Evolutionary conservation across 139 green algal species (phyloP).

Genomic region (Limnomonas spitsbergensis): DNA sequence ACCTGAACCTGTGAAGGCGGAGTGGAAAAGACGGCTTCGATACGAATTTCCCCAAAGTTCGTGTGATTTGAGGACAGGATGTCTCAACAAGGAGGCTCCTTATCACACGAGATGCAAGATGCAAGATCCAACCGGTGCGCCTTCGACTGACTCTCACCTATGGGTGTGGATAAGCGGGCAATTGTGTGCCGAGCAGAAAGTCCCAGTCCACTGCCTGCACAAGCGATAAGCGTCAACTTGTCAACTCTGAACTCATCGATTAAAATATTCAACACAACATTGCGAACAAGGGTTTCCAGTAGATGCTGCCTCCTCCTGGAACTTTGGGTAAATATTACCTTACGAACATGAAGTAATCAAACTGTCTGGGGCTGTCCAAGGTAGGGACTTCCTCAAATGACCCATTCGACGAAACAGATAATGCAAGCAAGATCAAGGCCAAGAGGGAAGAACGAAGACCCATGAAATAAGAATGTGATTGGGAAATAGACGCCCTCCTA

Average conservation of each 20-base stretch:
- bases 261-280: background rate
- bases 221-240: background rate
- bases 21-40: background rate
- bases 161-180: slow-evolving; percentile 17
- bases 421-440: background rate
- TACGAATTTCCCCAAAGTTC: slow-evolving; percentile 40
- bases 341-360: slow-evolving; percentile 13
- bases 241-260: background rate
- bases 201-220: slow-evolving; percentile 24
- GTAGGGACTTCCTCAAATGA: background rate
- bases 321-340: background rate
- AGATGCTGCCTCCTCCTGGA: background rate
- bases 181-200: slow-evolving; percentile 22
- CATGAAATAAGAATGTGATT: no score
- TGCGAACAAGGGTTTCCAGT: background rate
- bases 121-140: background rate
- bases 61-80: slow-evolving; percentile 75
- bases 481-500: no score
- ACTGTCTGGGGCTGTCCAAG: background rate
- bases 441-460: background rate
- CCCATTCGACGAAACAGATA: background rate
- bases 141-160: background rate
- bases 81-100: slow-evolving; percentile 56
- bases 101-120: background rate
- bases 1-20: slow-evolving; percentile 24